These are phyloP conservation scores for Ogataea salicorniae DNA, from an alignment of 805 yeast genomes.

Conservation along the genomic window DNA sequence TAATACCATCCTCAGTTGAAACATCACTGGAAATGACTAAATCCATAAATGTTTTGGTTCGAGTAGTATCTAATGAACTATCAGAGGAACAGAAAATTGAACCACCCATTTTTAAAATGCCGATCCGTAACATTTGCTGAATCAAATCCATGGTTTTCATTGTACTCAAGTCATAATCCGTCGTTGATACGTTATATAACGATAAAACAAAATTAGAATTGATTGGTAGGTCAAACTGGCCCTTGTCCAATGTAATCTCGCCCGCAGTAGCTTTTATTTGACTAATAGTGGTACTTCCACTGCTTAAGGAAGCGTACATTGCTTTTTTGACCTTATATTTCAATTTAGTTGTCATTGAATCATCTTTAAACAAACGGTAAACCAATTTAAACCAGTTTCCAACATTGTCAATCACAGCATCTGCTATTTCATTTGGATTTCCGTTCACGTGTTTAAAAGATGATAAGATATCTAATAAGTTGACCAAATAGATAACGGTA, in stretches of 20 bases:
- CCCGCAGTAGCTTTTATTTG: neutral
- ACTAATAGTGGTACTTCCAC: neutral
- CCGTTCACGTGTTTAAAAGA: neutral
- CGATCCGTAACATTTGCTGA: conserved; percentile 22
- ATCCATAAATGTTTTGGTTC: neutral
- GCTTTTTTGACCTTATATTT: neutral
- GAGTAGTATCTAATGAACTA: neutral
- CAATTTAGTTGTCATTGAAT: too few species aligned
- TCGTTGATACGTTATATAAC: conserved; percentile 6
- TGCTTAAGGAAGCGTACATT: neutral
- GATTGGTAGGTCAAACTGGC: neutral
- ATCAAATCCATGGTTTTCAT: conserved; percentile 19
- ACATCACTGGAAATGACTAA: neutral
- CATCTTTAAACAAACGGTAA: neutral
- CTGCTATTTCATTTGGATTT: neutral
- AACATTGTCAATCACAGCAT: neutral
- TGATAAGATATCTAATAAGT: neutral
- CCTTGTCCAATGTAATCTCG: neutral
- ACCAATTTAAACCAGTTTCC: neutral
- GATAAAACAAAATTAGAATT: conserved; percentile 2
- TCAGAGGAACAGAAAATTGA: conserved; percentile 1
- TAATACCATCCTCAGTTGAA: neutral
- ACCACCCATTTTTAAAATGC: conserved; percentile 12
- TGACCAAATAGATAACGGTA: neutral
- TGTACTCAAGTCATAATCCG: conserved; percentile 15